Percentiles rank a stretch among this genome's conserved stretches.
Conservation (phyloP, 306 rosid species). For the Canavalia ensiformis region DNA sequence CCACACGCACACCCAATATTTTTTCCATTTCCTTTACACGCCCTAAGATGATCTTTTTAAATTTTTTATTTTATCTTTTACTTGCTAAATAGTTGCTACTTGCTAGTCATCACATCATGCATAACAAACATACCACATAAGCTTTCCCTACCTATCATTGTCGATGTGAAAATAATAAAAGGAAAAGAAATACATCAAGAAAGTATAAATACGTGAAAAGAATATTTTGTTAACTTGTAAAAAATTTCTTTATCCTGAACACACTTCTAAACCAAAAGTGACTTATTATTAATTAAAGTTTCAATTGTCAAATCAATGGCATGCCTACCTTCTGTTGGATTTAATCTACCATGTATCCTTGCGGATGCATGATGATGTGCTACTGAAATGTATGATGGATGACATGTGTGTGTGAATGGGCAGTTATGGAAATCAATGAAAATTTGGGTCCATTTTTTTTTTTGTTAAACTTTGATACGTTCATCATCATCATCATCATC, state of each 20-base stretch:
- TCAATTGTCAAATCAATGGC: constrained; percentile 29
- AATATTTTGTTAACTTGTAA: not conserved
- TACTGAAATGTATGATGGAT: constrained; percentile 4
- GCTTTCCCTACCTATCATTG: not conserved
- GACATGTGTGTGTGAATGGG: constrained; percentile 47
- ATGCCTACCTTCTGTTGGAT: not conserved
- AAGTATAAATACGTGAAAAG: not conserved
- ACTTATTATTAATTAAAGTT: not conserved
- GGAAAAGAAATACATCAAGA: not conserved
- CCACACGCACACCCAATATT: no score
- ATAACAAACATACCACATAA: no score
- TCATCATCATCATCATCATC: constrained; percentile 53
- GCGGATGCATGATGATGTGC: constrained; percentile 22
- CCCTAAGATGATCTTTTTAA: no score
- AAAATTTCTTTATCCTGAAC: not conserved
- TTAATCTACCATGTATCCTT: not conserved
- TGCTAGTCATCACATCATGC: no score
- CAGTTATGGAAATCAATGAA: constrained; percentile 49
- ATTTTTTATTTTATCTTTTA: no score
- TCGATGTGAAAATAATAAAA: not conserved
- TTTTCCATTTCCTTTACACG: no score
- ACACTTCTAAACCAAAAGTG: constrained; percentile 10
- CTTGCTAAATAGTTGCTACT: no score
- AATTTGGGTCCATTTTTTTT: constrained; percentile 35
- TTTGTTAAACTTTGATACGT: constrained; percentile 42